phyloP scores from a whole-genome alignment of 139 green algal species.

The Micromonas pusilla region DNA sequence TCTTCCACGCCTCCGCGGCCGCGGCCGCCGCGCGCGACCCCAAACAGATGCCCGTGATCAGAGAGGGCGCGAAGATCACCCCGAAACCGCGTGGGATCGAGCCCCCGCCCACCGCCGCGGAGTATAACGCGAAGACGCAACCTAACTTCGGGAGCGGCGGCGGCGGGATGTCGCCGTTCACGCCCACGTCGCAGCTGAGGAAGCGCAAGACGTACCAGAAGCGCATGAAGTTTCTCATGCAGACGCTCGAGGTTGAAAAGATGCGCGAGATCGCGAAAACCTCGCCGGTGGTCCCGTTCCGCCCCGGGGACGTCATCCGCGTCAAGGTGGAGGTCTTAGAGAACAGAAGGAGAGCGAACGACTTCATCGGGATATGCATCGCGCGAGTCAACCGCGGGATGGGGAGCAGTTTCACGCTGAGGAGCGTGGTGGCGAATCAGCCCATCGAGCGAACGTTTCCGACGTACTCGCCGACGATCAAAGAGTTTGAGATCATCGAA shows the following conservation, averaged over 20 bases:
- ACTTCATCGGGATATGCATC: conserved; percentile 20
- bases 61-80: not conserved
- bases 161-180: conserved; percentile 1
- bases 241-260: conserved; percentile 8
- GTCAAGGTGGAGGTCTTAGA: conserved; percentile 15
- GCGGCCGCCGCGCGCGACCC: not conserved
- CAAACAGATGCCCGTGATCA: not conserved
- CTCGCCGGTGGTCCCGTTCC: conserved; percentile 12
- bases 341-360: conserved; percentile 2
- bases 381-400: conserved; percentile 8
- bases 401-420: conserved; percentile 8
- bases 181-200: conserved; percentile 15
- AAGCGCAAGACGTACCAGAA: conserved; percentile 18
- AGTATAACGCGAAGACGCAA: not conserved
- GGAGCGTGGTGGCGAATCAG: not conserved
- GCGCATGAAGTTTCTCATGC: not conserved
- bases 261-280: not conserved
- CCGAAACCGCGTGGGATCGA: not conserved
- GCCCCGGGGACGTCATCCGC: conserved; percentile 6
- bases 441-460: conserved; percentile 16
- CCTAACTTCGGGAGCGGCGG: not conserved
- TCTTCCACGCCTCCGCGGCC: not conserved
- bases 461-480: conserved; percentile 38
- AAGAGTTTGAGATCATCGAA: conserved; percentile 37
- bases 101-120: conserved; percentile 4